phyloP scores from a whole-genome alignment of 169 alveolate species.

The Cryptosporidium ubiquitum region DNA sequence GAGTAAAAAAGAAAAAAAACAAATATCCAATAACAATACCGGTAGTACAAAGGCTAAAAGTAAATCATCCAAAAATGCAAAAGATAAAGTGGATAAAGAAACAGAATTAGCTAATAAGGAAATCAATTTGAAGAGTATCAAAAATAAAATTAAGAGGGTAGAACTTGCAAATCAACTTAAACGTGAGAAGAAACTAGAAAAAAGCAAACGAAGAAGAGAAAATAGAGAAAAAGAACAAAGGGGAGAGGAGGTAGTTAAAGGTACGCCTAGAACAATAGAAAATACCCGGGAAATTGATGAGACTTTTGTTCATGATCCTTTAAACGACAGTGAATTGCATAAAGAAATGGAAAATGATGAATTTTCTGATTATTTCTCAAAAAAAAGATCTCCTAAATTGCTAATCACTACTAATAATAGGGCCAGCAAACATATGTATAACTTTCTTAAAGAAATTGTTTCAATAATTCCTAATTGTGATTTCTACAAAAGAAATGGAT shows the following conservation, averaged over 20 bases:
- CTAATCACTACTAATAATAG: constrained; percentile 90
- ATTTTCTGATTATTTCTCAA: constrained; percentile 88
- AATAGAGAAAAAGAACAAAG: constrained; percentile 44
- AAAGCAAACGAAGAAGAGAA: constrained; percentile 66
- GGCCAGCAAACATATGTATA: constrained; percentile 85
- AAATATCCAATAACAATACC: not conserved
- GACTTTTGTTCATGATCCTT: constrained; percentile 65
- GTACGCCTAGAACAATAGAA: constrained; percentile 76
- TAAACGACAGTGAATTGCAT: constrained; percentile 87
- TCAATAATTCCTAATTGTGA: constrained; percentile 89
- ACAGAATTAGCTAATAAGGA: not conserved
- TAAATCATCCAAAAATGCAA: not conserved
- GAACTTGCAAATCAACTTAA: constrained; percentile 21
- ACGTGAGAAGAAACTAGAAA: constrained; percentile 37
- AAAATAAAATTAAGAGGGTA: constrained; percentile 40
- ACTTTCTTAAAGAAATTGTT: constrained; percentile 90
- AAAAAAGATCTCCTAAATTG: constrained; percentile 88
- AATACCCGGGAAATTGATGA: constrained; percentile 76
- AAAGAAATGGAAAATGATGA: constrained; percentile 91
- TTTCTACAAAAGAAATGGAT: constrained; percentile 88
- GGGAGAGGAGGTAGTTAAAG: constrained; percentile 56
- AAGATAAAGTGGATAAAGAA: not conserved
- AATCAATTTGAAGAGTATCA: constrained; percentile 3
- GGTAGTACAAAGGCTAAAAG: not conserved
- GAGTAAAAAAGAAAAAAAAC: not conserved